Evolutionary conservation across 192 early-diverging fungal species (phyloP).

Genomic region (Umbelopsis sp.): DNA sequence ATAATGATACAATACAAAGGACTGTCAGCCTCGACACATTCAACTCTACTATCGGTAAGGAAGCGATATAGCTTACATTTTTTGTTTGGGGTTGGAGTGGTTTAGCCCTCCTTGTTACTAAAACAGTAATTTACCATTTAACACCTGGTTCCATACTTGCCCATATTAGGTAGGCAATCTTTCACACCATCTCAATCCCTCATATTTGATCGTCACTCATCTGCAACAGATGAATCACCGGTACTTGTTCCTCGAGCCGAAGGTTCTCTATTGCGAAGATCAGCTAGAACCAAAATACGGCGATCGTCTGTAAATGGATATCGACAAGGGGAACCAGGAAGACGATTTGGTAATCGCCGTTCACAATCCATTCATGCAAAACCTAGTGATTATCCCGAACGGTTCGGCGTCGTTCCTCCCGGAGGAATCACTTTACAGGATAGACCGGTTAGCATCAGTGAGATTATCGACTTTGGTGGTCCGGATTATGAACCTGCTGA

Average conservation of each 20-base stretch:
- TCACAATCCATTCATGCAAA: background rate
- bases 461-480: slow-evolving; percentile 36
- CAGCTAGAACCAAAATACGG: slow-evolving; percentile 13
- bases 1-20: background rate
- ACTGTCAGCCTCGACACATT: background rate
- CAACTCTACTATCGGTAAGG: background rate
- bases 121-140: background rate
- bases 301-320: background rate
- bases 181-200: slow-evolving; percentile 6
- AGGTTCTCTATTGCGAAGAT: slow-evolving; percentile 13
- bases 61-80: background rate
- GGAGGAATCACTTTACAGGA: slow-evolving; percentile 27
- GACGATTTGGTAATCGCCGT: background rate
- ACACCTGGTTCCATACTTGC: background rate
- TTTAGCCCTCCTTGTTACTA: background rate
- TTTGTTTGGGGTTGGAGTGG: background rate
- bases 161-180: slow-evolving; percentile 14
- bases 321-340: background rate
- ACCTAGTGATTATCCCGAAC: background rate
- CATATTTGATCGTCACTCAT: slow-evolving; percentile 18
- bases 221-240: slow-evolving; percentile 8
- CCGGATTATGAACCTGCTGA: slow-evolving; percentile 20
- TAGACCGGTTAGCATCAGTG: slow-evolving; percentile 37
- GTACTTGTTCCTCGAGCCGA: slow-evolving; percentile 11
- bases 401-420: background rate